These are phyloP conservation scores for Wickerhamomyces kurtzmanii DNA, from an alignment of 805 yeast genomes.

Conservation along the genomic window DNA sequence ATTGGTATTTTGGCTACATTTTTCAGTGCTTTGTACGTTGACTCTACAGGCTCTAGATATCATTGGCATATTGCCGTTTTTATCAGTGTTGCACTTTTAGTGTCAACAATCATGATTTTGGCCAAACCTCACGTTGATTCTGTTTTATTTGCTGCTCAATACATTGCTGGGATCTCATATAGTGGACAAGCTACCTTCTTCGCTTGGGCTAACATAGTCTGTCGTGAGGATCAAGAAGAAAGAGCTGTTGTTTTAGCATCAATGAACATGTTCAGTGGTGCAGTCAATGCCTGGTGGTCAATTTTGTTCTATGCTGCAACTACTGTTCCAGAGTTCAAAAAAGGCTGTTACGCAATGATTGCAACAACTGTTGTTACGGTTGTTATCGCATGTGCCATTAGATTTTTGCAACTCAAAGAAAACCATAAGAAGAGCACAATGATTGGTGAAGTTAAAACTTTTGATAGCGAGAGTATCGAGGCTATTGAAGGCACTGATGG, in stretches of 20 bases:
- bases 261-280: conserved; percentile 56
- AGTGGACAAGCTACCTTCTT: conserved; percentile 54
- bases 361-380: conserved; percentile 37
- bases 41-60: conserved; percentile 27
- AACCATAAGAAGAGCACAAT: too few relatives aligned
- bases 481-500: too few relatives aligned
- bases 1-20: conserved; percentile 40
- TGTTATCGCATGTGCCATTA: conserved; percentile 27
- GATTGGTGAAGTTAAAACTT: too few relatives aligned
- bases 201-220: conserved; percentile 55
- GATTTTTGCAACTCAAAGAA: conserved; percentile 33
- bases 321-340: conserved; percentile 38
- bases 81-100: conserved; percentile 30
- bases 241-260: conserved; percentile 57
- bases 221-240: conserved; percentile 50
- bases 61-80: conserved; percentile 44
- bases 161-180: conserved; percentile 41
- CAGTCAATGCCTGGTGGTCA: conserved; percentile 60
- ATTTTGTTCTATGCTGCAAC: conserved; percentile 41
- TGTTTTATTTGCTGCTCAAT: conserved; percentile 43
- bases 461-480: too few relatives aligned
- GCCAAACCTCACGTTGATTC: conserved; percentile 26
- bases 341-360: conserved; percentile 49
- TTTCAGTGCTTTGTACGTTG: conserved; percentile 31
- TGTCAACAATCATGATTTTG: conserved; percentile 37